Evolutionary conservation across 768 basidiomycete species (phyloP), one percentile per base, ranked within the genome.

Genomic region (Suillus lakei): DNA sequence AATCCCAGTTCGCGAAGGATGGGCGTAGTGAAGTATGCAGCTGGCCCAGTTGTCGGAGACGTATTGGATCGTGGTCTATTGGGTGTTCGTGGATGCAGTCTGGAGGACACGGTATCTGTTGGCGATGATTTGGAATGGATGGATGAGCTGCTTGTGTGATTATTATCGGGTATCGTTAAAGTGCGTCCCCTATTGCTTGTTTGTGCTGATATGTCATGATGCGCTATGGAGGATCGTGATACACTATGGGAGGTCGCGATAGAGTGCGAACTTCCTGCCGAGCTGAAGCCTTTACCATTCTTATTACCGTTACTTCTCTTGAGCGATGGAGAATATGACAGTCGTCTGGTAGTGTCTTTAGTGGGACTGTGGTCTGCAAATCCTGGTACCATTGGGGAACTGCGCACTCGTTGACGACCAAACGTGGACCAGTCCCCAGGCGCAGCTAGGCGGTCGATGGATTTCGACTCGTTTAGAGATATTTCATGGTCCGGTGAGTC

Each of bases 341-440:
- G 43, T 12, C 62, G 60, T 62, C 64, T 67, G 26, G 46, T 66
- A 51, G 67, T 59, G 55, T 68, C 66, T 12, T 28, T 60, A 48
- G 69, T 53, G 26, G 69, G 61, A 12, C 65, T 38, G 23, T 62
- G 64, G 18, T 63, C 69, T 51, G 72, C 66, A n/a, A 66, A 63
- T 38, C 54, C 68, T 18, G 55, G 66, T n/a, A 67, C 60, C 43
- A 69, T 70, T 28, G 67, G 53, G 5, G 63, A 41, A 18, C 65
- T 69, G 12, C 64, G 69, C 9, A 65, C 67, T 44, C 69, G 70
- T 54, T 64, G 68, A 55, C 76, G 73, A 34, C 78, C 78, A 70
- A 79, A 81, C 15, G 78, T 79, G 30, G 78, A 72, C 78, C 78
- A 79, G 65, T 72, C 76, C 13, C 72, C 72, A 48, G 71, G 66